Conservation (phyloP, 2,329 filamentous ascomycete species). For the Fusarium sp. region DNA sequence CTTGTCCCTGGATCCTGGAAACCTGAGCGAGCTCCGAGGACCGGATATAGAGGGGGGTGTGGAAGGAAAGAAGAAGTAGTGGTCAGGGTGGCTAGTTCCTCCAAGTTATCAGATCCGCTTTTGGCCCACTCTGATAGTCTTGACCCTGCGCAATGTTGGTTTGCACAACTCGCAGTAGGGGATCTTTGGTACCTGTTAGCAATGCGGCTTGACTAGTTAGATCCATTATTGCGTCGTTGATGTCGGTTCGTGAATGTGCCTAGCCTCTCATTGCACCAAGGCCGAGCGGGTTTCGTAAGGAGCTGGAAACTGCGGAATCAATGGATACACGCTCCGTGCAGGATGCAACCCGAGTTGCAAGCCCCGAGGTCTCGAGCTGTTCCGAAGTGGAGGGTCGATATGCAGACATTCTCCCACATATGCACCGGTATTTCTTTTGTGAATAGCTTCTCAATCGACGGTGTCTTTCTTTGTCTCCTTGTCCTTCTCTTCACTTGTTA, state of each 20-base stretch:
- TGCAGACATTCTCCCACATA: constrained; percentile 23
- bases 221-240: constrained; percentile 23
- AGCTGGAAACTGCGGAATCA: constrained; percentile 19
- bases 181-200: constrained; percentile 19
- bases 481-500: constrained; percentile 5
- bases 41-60: constrained; percentile 27
- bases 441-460: constrained; percentile 43
- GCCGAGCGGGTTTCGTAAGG: constrained; percentile 13
- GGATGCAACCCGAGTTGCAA: constrained; percentile 11
- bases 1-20: constrained; percentile 3
- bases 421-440: constrained; percentile 17
- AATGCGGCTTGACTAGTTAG: constrained; percentile 16
- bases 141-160: constrained; percentile 27
- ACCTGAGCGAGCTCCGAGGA: constrained; percentile 25
- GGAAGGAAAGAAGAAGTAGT: constrained; percentile 1
- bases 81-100: constrained; percentile 17
- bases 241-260: constrained; percentile 14
- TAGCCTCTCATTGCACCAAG: constrained; percentile 12
- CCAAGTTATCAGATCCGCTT: constrained; percentile 50
- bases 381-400: constrained; percentile 24
- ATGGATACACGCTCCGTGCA: constrained; percentile 18
- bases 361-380: constrained; percentile 16
- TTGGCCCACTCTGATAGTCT: constrained; percentile 32
- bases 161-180: constrained; percentile 19
- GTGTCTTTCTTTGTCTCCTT: background rate